Base-by-base conservation (phyloP, 2,329 filamentous ascomycete genomes). In the Diaporthe velutina region DNA sequence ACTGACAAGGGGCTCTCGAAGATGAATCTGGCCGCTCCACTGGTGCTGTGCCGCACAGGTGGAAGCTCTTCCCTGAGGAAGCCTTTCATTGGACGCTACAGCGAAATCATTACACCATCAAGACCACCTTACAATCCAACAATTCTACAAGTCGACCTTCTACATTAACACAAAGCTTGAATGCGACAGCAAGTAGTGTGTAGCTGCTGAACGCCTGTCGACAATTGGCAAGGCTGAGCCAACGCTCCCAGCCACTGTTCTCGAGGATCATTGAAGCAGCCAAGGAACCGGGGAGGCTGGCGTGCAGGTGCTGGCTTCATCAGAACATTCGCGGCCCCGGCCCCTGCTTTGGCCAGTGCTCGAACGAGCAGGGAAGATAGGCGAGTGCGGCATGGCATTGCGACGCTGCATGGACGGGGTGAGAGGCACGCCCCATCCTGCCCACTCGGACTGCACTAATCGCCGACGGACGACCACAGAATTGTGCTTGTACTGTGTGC, bases 371-470 rank as follows among this genome's bases (percentile, higher is more conserved):
- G 50, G 58, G 42, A 22, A 67, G 45, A 72, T 42, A 72, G 61
- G 71, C 66, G 66, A 73, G 57, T 73, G 71, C 73, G 74, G 66
- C 28, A 74, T 64, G 50, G 57, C 45, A 71, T 71, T 71, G 74
- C 71, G 71, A 67, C 74, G 45, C 57, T 74, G 54, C 71, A 75
- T 22, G 74, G 66, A 66, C 45, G 61, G 70, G 74, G 64, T 22
- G 22, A 33, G 33, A 50, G 58, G 57, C 45, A 54, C 45, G 45
- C 45, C 64, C 64, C 30, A 50, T 52, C 48, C 25, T 52, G 45
- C 30, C 48, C 64, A 54, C 48, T 68, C 64, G 64, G 42, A 40
- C 48, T 68, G 33, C 15, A 68, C 64, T 54, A 54, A 68, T 52
- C 64, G 45, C 64, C 33, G 64, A 68, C 33, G 33, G 64, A 40